Evolutionary conservation across 192 early-diverging fungal species (phyloP).

Genomic region (Mortierella antarctica): DNA sequence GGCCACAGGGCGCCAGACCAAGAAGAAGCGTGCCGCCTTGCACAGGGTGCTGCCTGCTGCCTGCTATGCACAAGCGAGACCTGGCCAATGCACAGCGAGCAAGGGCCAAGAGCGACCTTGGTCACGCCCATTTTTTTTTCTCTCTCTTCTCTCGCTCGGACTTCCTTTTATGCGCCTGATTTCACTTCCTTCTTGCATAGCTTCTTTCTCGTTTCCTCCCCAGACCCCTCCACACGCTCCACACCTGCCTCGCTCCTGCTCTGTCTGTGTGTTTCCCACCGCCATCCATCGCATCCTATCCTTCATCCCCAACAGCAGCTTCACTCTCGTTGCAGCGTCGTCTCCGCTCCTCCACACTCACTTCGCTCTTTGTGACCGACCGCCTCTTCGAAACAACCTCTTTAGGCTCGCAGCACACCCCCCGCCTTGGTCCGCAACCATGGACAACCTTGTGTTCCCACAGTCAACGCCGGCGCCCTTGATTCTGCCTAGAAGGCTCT

Average conservation of each 20-base stretch:
- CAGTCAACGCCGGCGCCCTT: slow-evolving; percentile 7
- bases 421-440: neutral
- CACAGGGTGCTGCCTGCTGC: too few species aligned
- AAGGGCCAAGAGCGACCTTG: neutral
- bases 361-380: too few species aligned
- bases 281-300: neutral
- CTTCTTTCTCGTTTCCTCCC: neutral
- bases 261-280: neutral
- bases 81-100: too few species aligned
- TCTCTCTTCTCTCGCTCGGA: too few species aligned
- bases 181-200: neutral
- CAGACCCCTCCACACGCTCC: too few species aligned
- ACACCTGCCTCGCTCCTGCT: neutral
- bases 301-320: neutral
- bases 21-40: too few species aligned
- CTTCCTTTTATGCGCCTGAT: too few species aligned
- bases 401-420: too few species aligned
- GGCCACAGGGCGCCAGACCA: too few species aligned
- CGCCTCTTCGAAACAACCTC: neutral
- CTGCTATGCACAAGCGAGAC: too few species aligned
- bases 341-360: neutral
- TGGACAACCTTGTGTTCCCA: slow-evolving; percentile 17
- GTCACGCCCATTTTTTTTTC: neutral
- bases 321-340: neutral
- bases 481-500: slow-evolving; percentile 18